Base-by-base conservation (phyloP, 2,329 filamentous ascomycete species). In the Cladosporium halotolerans region DNA sequence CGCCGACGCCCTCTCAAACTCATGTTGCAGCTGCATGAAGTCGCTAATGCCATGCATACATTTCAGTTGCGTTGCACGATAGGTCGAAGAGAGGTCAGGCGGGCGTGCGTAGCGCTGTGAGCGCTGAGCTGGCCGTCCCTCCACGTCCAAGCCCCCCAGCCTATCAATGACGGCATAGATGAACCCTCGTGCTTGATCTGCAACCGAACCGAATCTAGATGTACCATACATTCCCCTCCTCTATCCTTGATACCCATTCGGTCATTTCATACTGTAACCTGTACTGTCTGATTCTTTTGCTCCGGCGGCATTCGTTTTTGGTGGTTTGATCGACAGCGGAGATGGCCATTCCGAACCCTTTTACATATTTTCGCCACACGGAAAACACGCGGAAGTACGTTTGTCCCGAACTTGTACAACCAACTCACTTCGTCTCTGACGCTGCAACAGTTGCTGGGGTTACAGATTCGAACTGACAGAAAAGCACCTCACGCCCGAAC, bases 381-480 rank as follows among this genome's bases (percentile, higher is more conserved):
- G 62, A 70, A 42, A 74, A 76, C 46, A 76, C 74, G 3, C 65
- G 64, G 55, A 62, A 63, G 73, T 75, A 66, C 39, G 70, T 39
- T 9, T 14, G 9, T 3, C 10, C 5, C 36, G 64, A 60, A 60
- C 49, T 47, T 57, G 48, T 52, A 54, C 23, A 28, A 28, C 23
- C 23, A 5, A 28, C 3, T 54, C 44, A 40, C 34, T 54, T 57
- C 64, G 14, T 62, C 54, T 47, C 53, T 60, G 41, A 58, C 41
- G 43, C 7, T 11, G n/a, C 8, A 13, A 39, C 55, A 77, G 75
- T 23, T 69, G 68, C 58, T 89, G 84, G 82, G 84, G 80, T 16
- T 80, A 88, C 63, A 78, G 76, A 6, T 90, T 91, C 65, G 78
- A 83, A 60, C 84, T 85, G 76, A 87, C 85, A 1, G 66, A 77